phyloP scores from a whole-genome alignment of 2,329 filamentous ascomycete species.

The Trichoderma simmonsii region DNA sequence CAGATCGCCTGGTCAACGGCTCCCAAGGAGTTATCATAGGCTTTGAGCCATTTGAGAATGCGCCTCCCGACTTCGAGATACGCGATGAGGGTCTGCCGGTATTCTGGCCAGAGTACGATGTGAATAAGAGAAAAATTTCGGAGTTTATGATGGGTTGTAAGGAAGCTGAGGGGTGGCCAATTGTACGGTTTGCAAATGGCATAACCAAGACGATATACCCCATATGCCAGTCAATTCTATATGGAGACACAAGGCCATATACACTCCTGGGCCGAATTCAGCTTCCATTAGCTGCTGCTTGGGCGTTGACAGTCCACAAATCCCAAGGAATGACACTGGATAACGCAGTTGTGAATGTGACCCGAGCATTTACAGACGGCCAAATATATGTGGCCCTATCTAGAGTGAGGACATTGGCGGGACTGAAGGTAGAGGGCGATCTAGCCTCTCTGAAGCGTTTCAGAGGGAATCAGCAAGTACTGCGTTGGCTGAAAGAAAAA shows the following conservation, averaged over 20 bases:
- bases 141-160: slow-evolving; percentile 16
- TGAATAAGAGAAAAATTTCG: slow-evolving; percentile 10
- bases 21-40: slow-evolving; percentile 28
- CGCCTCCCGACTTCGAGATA: accelerated
- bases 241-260: slow-evolving; percentile 45
- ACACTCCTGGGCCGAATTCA: slow-evolving; percentile 55
- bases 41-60: slow-evolving; percentile 17
- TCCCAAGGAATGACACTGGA: slow-evolving; percentile 62
- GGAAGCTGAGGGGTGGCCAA: slow-evolving; percentile 19
- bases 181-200: slow-evolving; percentile 51
- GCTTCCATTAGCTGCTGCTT: slow-evolving; percentile 57
- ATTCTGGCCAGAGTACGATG: neutral
- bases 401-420: slow-evolving; percentile 22
- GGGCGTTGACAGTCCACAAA: slow-evolving; percentile 64
- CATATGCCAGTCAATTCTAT: slow-evolving; percentile 46
- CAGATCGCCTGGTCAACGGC: slow-evolving; percentile 24
- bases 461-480: neutral
- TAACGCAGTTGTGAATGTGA: slow-evolving; percentile 53
- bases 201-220: slow-evolving; percentile 45
- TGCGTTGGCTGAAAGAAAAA: neutral
- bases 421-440: slow-evolving; percentile 21
- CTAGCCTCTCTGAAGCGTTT: neutral
- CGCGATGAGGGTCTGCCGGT: neutral
- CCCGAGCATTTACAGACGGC: slow-evolving; percentile 51
- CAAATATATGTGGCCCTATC: slow-evolving; percentile 54